Base-by-base conservation (phyloP, 805 yeast genomes). In the Candida dendrica region DNA sequence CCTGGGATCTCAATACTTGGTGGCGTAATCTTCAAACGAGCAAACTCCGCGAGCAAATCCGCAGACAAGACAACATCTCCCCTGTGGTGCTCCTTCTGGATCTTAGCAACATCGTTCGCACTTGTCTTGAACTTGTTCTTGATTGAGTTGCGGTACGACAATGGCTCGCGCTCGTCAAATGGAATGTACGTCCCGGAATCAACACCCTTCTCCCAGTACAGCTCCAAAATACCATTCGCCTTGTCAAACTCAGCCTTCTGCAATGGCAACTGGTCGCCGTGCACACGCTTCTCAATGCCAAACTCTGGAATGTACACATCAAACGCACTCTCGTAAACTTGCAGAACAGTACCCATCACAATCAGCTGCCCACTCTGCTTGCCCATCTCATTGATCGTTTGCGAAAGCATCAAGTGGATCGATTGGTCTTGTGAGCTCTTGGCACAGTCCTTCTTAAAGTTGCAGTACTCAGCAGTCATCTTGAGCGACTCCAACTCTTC, bases 261-360 rank as follows among this genome's bases (percentile, higher is more conserved):
- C 47, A 91, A 69, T 10, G 98, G 98, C 42, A 93, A 69, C 64
- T 93, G 98, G 64, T 93, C 98, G 22, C 98, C 97, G 57, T 93
- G 98, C 18, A 90, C 96, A 55, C 97, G 74, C 63, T 90, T 90
- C 59, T 90, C 97, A 52, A 90, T 84, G 36, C 97, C 97, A 65
- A 89, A 84, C 50, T 88, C 96, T 2, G 96, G 96, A 47, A 90
- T 71, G 50, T 84, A 77, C 3, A 90, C 91, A 61, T 93, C 98
- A 65, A 93, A 93, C 2, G 98, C 87, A 1, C 96, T 86, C 63
- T 93, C 98, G 60, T 91, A 90, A 9, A 91, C 97, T 61, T 89
- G 96, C 20, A 88, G 65, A 15, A 91, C 93, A 14, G 88, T 78
- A 14, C 95, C 97, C 76, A 81, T 79, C 33, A 89, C 79, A 48